Evolutionary conservation across 2,329 filamentous ascomycete genomes (phyloP).

Genomic region (Metarhizium anisopliae): DNA sequence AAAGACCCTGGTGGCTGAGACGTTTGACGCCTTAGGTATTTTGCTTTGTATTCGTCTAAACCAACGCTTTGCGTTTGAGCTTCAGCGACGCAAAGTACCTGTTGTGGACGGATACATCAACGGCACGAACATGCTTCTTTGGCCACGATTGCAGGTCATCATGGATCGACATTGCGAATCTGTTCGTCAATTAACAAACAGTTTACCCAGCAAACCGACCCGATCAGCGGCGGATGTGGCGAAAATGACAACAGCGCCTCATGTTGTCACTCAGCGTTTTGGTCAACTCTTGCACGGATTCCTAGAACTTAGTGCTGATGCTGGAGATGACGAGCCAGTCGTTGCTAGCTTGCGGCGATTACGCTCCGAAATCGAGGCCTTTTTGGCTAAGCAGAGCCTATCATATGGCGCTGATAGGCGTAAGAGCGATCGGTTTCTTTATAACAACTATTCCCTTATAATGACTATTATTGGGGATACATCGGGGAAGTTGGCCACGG

Average conservation of each 20-base stretch:
- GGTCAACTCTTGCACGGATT: conserved; percentile 86
- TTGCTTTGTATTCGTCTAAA: conserved; percentile 89
- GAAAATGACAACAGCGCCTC: conserved; percentile 70
- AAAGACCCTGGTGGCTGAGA: conserved; percentile 64
- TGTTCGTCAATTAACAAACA: conserved; percentile 54
- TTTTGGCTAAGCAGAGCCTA: conserved; percentile 70
- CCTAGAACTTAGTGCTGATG: conserved; percentile 73
- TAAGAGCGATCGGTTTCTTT: conserved; percentile 80
- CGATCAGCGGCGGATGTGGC: conserved; percentile 39
- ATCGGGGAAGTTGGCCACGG: conserved; percentile 61
- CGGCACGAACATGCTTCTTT: conserved; percentile 88
- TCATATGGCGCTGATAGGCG: conserved; percentile 63
- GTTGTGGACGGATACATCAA: conserved; percentile 89
- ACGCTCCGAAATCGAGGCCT: conserved; percentile 72
- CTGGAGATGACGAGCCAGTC: conserved; percentile 89
- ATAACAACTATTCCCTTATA: conserved; percentile 94
- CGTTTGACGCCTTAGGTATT: conserved; percentile 76
- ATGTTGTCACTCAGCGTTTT: conserved; percentile 90
- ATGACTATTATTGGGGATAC: conserved; percentile 81
- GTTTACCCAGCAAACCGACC: conserved; percentile 36
- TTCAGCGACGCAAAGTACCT: conserved; percentile 85
- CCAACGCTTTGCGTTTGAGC: conserved; percentile 87
- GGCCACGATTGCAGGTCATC: conserved; percentile 88
- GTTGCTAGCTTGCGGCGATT: conserved; percentile 70
- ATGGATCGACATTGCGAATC: conserved; percentile 93